A percentile compares a stretch with the other conserved stretches of the same genome.
Evolutionary conservation across 1,139 yeast species (phyloP).

Genomic region (Hansenula anomala): DNA sequence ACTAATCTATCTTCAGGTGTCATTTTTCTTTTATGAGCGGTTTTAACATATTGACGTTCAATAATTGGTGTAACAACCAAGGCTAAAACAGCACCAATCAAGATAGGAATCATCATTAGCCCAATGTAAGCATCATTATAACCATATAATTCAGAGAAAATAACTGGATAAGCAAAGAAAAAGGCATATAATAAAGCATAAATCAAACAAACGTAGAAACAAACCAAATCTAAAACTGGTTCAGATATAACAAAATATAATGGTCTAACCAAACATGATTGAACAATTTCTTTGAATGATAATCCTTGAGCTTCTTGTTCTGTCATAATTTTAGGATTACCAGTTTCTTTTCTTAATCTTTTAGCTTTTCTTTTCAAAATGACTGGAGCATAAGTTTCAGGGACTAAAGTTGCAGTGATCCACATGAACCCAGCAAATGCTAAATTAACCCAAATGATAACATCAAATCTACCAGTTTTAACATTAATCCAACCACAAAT

Average conservation of each 20-base stretch:
- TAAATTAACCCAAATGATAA: conserved; percentile 86
- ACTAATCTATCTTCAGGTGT: conserved; percentile 83
- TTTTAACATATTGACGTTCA: conserved; percentile 53
- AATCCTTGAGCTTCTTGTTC: conserved; percentile 84
- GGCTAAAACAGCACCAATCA: conserved; percentile 79
- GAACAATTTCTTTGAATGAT: conserved; percentile 56
- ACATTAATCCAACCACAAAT: conserved; percentile 83
- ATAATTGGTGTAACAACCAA: conserved; percentile 66
- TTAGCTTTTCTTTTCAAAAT: conserved; percentile 71
- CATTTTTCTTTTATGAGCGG: conserved; percentile 56
- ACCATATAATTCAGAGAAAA: conserved; percentile 61
- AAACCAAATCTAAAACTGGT: conserved; percentile 79
- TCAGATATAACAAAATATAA: conserved; percentile 69
- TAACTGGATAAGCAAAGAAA: conserved; percentile 85
- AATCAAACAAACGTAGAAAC: conserved; percentile 81
- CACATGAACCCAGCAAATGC: conserved; percentile 87
- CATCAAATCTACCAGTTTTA: conserved; percentile 59
- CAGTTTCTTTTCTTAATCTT: conserved; percentile 70
- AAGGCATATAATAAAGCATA: conserved; percentile 86
- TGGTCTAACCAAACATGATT: conserved; percentile 71
- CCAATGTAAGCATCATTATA: conserved; percentile 70
- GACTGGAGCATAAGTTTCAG: conserved; percentile 91
- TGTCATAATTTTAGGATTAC: conserved; percentile 79
- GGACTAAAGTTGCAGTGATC: conserved; percentile 56
- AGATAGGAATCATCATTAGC: conserved; percentile 79